phyloP scores from a whole-genome alignment of 192 early-diverging fungal species.

The Funneliformis geosporum region DNA sequence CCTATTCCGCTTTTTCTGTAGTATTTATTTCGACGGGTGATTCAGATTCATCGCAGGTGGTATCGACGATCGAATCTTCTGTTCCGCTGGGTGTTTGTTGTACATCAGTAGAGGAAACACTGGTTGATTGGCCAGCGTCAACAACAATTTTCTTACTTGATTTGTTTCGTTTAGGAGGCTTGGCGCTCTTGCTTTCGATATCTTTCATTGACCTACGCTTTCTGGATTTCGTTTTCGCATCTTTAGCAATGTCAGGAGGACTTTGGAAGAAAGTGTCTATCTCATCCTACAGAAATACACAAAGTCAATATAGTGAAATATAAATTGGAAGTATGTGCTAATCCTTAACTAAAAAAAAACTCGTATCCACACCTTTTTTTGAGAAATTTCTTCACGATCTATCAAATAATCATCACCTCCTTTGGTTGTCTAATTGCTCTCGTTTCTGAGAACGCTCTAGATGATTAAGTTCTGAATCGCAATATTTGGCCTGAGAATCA shows the following conservation, averaged over 20 bases:
- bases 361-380: too few species aligned
- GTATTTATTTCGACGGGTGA: not conserved
- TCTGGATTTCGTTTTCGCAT: not conserved
- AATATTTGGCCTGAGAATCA: too few species aligned
- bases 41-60: not conserved
- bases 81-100: too few species aligned
- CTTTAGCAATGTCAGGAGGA: not conserved
- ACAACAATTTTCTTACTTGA: not conserved
- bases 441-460: too few species aligned
- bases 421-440: too few species aligned
- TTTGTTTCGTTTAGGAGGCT: slow-evolving; percentile 11
- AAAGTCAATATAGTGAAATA: not conserved
- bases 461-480: too few species aligned
- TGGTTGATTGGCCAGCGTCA: not conserved
- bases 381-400: too few species aligned
- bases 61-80: not conserved
- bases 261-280: not conserved
- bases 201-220: not conserved
- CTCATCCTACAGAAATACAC: slow-evolving; percentile 10
- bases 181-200: not conserved
- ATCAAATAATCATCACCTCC: too few species aligned
- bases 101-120: not conserved
- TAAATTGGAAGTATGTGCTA: not conserved
- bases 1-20: not conserved
- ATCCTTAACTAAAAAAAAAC: not conserved